A percentile compares a stretch with the other conserved stretches of the same genome.
Evolutionary conservation across 495 filamentous ascomycete genomes (phyloP).

Genomic region (Aspergillus hancockii): DNA sequence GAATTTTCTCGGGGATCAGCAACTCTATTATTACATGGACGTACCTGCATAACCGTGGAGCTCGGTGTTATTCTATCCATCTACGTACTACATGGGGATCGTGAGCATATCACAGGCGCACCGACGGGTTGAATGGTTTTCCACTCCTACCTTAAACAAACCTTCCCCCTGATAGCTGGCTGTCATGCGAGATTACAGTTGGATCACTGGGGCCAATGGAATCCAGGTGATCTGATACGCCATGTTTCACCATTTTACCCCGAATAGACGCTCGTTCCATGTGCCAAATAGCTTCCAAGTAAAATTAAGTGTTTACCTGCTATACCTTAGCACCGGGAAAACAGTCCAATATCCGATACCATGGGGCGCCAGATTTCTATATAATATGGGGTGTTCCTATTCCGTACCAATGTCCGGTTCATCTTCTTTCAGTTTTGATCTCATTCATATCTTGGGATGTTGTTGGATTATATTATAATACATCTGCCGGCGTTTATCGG

Average conservation of each 20-base stretch:
- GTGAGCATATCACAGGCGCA: background rate
- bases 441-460: background rate
- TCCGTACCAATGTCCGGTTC: background rate
- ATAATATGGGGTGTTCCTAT: background rate
- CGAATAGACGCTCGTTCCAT: background rate
- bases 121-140: background rate
- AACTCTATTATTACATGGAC: conserved; percentile 24
- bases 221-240: conserved; percentile 14
- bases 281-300: conserved; percentile 9
- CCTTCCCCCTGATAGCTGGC: conserved; percentile 1
- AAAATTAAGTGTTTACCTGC: conserved; percentile 15
- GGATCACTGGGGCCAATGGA: conserved; percentile 12
- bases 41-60: conserved; percentile 23
- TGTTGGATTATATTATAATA: background rate
- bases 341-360: background rate
- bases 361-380: no score
- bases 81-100: background rate
- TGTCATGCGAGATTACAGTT: conserved; percentile 19
- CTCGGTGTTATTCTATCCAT: conserved; percentile 13
- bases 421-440: background rate
- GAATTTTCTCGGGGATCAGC: conserved; percentile 20
- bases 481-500: no score
- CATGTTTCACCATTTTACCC: conserved; percentile 19
- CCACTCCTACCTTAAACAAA: background rate
- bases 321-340: background rate